Evolutionary conservation across 768 basidiomycete species (phyloP), one percentile per base, ranked within the genome.

Genomic region (Trichaptum fuscoviolaceum): DNA sequence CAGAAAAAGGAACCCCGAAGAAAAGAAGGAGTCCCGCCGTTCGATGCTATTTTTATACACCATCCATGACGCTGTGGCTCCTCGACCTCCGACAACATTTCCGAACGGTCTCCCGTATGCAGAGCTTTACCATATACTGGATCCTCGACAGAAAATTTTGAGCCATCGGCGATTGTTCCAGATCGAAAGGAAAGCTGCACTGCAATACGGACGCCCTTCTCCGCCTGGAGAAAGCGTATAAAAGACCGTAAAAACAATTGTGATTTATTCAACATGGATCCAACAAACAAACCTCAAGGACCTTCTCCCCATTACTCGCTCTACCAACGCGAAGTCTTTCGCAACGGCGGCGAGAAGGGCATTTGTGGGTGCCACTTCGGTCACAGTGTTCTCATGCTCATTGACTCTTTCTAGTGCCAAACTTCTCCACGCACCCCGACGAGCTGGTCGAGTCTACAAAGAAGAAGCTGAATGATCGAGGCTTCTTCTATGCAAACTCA

Each of bases 401-500:
- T 30, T 64, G 26, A 66, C 34, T 15, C 24, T 27, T 59, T 17
- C 0, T 68, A 81, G 79, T 81, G 17, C 80, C 80, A 7, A 75
- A 64, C 67, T 80, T 81, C 69, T 80, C 80, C 18, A 77, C 80
- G 1, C 81, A 82, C 68, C 77, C 81, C 0, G 81, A 81, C 7
- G 77, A 80, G 67, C 75, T 83, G 4, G 77, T 75, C 63, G 74
- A 77, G 61, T 73, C 75, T 1, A 79, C 80, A 5, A 80, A 80
- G 74, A 73, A 77, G 69, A 80, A 78, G 63, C 71, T 82, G 34
- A 82, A 75, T 64, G 79, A 82, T 67, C 76, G 83, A 35, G 81
- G 78, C 3, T 84, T 82, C 72, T 81, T 82, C 64, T 85, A 84
- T 68, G 83, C 83, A 1, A 81, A 80, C 70, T 82, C 81, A 12